Percentiles rank a stretch among this genome's conserved stretches.
These are phyloP conservation scores for Puccinia sorghi DNA, from an alignment of 1,284 basidiomycete species.

Conservation along the genomic window DNA sequence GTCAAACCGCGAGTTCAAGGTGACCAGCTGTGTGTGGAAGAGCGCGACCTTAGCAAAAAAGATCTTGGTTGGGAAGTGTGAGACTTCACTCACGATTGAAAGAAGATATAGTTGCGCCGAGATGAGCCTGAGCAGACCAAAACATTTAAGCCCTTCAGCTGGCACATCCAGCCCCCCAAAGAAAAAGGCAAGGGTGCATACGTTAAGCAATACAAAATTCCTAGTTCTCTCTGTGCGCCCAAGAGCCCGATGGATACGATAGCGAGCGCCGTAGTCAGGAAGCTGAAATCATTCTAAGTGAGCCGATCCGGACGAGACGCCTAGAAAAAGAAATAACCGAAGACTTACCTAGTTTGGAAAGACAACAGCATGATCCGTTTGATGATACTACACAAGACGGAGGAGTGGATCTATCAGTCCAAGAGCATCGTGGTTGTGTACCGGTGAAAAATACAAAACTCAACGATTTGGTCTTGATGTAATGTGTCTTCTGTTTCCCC, in stretches of 20 bases:
- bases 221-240: conserved; percentile 25
- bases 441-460: neutral
- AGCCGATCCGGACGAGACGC: neutral
- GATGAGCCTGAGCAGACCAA: conserved; percentile 7
- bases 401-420: neutral
- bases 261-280: conserved; percentile 34
- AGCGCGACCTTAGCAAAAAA: neutral
- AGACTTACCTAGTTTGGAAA: conserved; percentile 29
- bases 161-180: neutral
- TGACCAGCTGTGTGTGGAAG: conserved; percentile 18
- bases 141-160: neutral
- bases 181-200: neutral
- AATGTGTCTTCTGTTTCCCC: conserved; percentile 19
- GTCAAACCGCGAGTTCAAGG: conserved; percentile 42
- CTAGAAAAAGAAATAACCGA: neutral
- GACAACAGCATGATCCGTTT: conserved; percentile 36
- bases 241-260: conserved; percentile 31
- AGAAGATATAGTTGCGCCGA: conserved; percentile 36
- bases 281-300: neutral
- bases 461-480: conserved; percentile 35
- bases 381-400: conserved; percentile 10
- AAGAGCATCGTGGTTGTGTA: neutral
- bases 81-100: conserved; percentile 25
- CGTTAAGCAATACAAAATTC: conserved; percentile 32
- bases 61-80: neutral